Evolutionary conservation across 176 grass and related monocot genomes (phyloP), one percentile per base, ranked within the genome.

Genomic region (Lolium perenne): DNA sequence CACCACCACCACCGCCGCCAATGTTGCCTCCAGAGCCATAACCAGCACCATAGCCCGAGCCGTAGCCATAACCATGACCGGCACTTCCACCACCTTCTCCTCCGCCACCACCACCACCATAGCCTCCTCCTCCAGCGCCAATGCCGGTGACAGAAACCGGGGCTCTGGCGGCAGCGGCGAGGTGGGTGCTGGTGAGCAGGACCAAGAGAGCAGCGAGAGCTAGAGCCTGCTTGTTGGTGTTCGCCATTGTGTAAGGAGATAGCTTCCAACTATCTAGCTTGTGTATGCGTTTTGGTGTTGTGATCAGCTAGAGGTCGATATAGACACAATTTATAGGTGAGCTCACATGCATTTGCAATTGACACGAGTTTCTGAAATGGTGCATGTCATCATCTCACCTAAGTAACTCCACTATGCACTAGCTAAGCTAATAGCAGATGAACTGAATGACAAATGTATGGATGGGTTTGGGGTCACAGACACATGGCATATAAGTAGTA

Each of bases 361-460:
- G 46, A 74, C 46, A 76, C 73, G 73, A 32, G 10, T 53, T 8
- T 32, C 0, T 18, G 16, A 51, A 23, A 76, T 4, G 73, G 48
- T 76, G 49, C 73, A 18, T 54, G 73, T 76, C 73, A 53, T 32
- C 48, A 6, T 76, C 73, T 76, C 73, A 76, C 73, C 73, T 53
- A 76, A 76, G 50, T 26, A 1, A 1, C 48, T 2, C 23, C 73
- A 76, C 26, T 51, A 70, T 2, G 14, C 73, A 76, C 26, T 51
- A 70, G 17, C 67, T n/a, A 70, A 68, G 29, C 60, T 13, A 6
- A 2, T 71, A 15, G 21, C 14, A 16, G 14, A 76, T 17, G 65
- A 68, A 9, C 32, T 40, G 65, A 69, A 40, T 40, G 72, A 76
- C 73, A 76, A 17, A 10, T 76, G 73, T 51, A 18, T 76, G 48